Evolutionary conservation across 2,329 filamentous ascomycete genomes (phyloP), one percentile per base, ranked within the genome.

Genomic region (Pseudodiploospora longispora): DNA sequence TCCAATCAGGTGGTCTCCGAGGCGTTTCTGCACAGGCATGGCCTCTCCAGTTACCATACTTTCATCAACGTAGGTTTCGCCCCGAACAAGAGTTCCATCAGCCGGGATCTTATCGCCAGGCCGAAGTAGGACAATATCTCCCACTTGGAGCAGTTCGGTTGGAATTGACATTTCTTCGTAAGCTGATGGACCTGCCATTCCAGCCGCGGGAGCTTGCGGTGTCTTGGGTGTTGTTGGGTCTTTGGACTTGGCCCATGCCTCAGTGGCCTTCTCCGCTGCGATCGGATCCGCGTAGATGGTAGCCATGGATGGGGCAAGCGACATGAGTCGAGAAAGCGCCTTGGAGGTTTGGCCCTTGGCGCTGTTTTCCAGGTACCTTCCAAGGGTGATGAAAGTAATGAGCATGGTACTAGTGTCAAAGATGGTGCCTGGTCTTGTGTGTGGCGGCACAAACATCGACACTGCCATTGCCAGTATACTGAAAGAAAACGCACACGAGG

Each of bases 401-500:
- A 98, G 75, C 93, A 97, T 98, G 27, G 89, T 95, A 65, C 90
- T 96, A 1, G 93, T 98, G 59, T 98, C 93, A 57, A 98, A 98
- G 10, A 96, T 85, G 2, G 89, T 96, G 50, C 80, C 83, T 1
- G 93, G 93, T 39, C 87, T 79, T 3, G 75, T 78, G 60, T 97
- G 88, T 6, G 88, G 86, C 27, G 79, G 70, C n/a, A 78, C 72
- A 10, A 86, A 53, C 19, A 97, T 62, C 0, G 89, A 94, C 10
- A 97, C 81, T 4, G 83, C 43, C 88, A 98, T 96, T 10, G 88
- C 80, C 39, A 87, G 80, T 53, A 89, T 69, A 62, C 91, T 97
- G 68, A 96, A 98, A 65, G 95, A 93, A 70, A 97, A 98, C 19
- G 93, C 93, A 27, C 89, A 85, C 0, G 90, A 95, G 6, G 93